Percentiles rank a stretch among this genome's conserved stretches.
Evolutionary conservation across 345 rosid genomes (phyloP).

Genomic region (Heritiera littoralis): DNA sequence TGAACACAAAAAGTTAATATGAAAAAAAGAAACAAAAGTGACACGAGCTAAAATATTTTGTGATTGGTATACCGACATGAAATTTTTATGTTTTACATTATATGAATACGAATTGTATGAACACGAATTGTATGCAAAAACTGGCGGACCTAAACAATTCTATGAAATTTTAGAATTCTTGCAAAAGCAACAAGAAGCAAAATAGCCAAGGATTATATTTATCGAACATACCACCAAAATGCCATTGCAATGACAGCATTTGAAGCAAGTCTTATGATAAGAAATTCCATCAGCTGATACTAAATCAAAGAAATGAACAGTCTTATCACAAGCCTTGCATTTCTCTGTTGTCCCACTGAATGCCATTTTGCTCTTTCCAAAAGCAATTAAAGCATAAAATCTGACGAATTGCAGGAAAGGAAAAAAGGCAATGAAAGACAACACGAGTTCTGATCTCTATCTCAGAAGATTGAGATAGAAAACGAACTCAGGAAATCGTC

Average conservation of each 20-base stretch:
- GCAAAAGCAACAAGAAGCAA: too few species aligned
- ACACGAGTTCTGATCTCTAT: background rate
- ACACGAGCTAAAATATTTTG: too few species aligned
- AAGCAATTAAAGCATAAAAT: background rate
- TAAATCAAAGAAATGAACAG: constrained; percentile 67
- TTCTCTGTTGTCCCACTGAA: constrained; percentile 69
- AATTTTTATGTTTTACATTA: too few species aligned
- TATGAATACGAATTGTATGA: too few species aligned
- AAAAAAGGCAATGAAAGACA: background rate
- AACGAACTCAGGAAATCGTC: background rate
- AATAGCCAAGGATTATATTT: background rate
- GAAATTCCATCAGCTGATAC: constrained; percentile 71
- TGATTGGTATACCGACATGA: too few species aligned
- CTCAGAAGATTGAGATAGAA: constrained; percentile 1
- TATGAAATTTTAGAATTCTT: background rate
- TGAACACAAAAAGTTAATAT: too few species aligned
- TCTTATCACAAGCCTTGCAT: constrained; percentile 88
- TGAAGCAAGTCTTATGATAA: constrained; percentile 87
- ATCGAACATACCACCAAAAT: constrained; percentile 48
- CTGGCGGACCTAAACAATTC: background rate
- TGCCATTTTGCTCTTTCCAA: constrained; percentile 30
- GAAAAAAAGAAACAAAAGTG: too few species aligned
- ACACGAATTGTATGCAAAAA: too few species aligned
- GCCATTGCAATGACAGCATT: constrained; percentile 85
- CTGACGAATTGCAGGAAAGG: background rate